Evolutionary conservation across 768 basidiomycete genomes (phyloP), one percentile per base, ranked within the genome.

Genomic region (Antrodiella citrinella): DNA sequence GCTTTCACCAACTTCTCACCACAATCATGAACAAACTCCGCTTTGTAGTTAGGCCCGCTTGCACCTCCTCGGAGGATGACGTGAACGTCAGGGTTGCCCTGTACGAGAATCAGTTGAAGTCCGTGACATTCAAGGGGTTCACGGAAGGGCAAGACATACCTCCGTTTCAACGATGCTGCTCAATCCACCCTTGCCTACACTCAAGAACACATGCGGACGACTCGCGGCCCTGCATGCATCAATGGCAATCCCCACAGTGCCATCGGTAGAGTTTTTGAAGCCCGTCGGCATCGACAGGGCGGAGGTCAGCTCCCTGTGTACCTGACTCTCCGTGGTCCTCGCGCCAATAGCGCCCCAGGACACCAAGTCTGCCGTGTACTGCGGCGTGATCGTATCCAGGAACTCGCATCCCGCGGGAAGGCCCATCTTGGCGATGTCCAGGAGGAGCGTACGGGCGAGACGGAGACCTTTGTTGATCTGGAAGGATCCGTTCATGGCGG

Each of bases 221-320:
- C 82, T 79, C 15, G 96, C 94, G 13, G 95, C 90, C 26, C 93
- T 81, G 68, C 94, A 97, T 2, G 95, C 95, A 67, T 99, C 94
- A 42, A 98, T 78, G 0, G 96, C 94, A 55, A 97, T 88, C 45
- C 83, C 81, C 40, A 95, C 80, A 23, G 83, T 84, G 35, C 96
- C 96, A 59, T 98, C 96, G 1, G 95, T 98, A 10, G 90, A 90
- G 61, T 99, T 99, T 71, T 99, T 99, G 81, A 99, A 98, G 5
- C 96, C 96, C 3, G 93, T 91, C 2, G 90, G 87, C 88, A 95
- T 92, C 13, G 88, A 91, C n/a, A 95, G 72, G 1, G 84, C 89
- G 4, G 84, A 87, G 9, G 81, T 80, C 13, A 95, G 75, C 67
- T 95, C 92, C 43, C 92, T 84, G 63, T 95, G 92, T 13, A 95